These are phyloP conservation scores for Aspergillus transmontanensis DNA, from an alignment of 2,329 filamentous ascomycete species.

Conservation along the genomic window DNA sequence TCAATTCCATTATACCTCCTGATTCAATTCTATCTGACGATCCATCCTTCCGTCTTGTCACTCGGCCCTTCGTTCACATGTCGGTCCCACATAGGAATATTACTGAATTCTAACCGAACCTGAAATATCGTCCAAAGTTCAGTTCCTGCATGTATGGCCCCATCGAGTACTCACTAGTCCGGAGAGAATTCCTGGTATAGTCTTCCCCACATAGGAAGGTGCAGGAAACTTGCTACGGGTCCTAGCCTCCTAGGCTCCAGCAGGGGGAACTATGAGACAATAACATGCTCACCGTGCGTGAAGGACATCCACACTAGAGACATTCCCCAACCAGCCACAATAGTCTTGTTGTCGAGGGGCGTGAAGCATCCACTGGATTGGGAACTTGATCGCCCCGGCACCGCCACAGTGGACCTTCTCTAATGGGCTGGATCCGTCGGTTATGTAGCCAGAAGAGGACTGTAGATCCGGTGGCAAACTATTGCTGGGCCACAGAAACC, in stretches of 20 bases:
- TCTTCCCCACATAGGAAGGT: background rate
- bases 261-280: background rate
- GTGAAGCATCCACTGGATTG: background rate
- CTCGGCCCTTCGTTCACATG: background rate
- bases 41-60: background rate
- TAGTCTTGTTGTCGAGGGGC: background rate
- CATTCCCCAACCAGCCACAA: conserved; percentile 2
- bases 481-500: conserved; percentile 4
- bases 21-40: too few species aligned
- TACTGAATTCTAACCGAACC: background rate
- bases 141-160: background rate
- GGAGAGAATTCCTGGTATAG: background rate
- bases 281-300: background rate
- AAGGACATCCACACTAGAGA: background rate
- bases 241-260: background rate
- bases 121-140: background rate
- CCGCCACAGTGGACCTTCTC: background rate
- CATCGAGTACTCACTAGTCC: background rate
- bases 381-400: background rate
- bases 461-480: conserved; percentile 3
- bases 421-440: background rate
- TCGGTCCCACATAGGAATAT: background rate
- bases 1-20: background rate
- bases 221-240: background rate
- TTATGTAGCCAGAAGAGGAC: background rate